Percentiles rank a stretch among this genome's conserved stretches.
Conservation (phyloP, 225 moss, liverwort and hornwort genomes). For the Sphagnum tenellum region DNA sequence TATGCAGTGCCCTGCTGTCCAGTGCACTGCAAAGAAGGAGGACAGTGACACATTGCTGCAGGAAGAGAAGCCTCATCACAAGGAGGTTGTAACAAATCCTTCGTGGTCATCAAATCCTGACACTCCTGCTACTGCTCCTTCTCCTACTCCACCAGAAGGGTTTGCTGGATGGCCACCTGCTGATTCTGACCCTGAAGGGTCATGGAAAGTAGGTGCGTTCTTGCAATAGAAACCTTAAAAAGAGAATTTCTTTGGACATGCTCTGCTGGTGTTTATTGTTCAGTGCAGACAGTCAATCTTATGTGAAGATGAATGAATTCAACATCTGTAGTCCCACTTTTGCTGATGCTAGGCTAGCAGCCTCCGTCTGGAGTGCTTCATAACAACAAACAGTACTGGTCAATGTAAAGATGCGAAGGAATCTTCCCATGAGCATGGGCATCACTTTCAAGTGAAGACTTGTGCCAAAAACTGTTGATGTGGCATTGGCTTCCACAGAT, state of each 20-base stretch:
- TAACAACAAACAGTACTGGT: no score
- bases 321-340: not conserved
- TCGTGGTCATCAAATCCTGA: constrained; percentile 9
- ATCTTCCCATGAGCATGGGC: not conserved
- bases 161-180: constrained; percentile 42
- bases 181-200: constrained; percentile 10
- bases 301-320: not conserved
- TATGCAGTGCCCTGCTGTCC: constrained; percentile 6
- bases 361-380: no score
- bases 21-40: constrained; percentile 15
- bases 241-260: not conserved
- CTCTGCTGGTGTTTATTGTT: not conserved
- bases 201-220: constrained; percentile 26
- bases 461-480: not conserved
- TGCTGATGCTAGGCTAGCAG: no score
- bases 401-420: no score
- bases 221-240: not conserved
- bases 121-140: not conserved
- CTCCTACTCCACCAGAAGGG: constrained; percentile 7
- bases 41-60: constrained; percentile 11
- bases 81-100: constrained; percentile 4
- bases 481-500: not conserved
- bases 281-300: not conserved
- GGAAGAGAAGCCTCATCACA: not conserved
- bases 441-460: not conserved